These are phyloP conservation scores for Cyberlindnera lachancei DNA, from an alignment of 805 yeast genomes.

Conservation along the genomic window DNA sequence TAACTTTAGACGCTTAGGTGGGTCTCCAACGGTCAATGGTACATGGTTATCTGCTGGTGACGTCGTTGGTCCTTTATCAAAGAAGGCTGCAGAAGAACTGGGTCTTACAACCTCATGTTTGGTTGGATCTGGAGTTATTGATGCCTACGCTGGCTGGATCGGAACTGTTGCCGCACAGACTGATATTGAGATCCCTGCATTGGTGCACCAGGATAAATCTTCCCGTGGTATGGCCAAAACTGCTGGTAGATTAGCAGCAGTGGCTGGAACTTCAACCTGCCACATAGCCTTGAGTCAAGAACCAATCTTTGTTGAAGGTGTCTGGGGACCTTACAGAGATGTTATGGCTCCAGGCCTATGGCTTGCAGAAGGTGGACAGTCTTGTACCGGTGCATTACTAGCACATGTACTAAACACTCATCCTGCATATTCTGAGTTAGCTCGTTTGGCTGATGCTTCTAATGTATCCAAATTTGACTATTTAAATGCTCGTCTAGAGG, in stretches of 20 bases:
- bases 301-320: constrained; percentile 88
- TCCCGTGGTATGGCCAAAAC: constrained; percentile 47
- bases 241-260: constrained; percentile 88
- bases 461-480: constrained; percentile 74
- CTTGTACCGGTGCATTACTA: constrained; percentile 90
- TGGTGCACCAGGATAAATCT: constrained; percentile 41
- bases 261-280: constrained; percentile 97
- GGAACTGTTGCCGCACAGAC: constrained; percentile 95
- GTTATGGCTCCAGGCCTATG: constrained; percentile 85
- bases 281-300: constrained; percentile 82
- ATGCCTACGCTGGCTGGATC: constrained; percentile 98
- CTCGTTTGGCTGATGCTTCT: constrained; percentile 58
- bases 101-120: constrained; percentile 75
- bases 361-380: constrained; percentile 99
- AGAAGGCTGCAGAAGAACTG: constrained; percentile 66
- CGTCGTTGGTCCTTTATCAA: constrained; percentile 65
- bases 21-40: constrained; percentile 68
- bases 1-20: constrained; percentile 76
- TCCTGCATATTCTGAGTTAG: constrained; percentile 76
- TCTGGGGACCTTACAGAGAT: constrained; percentile 98
- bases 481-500: constrained; percentile 68
- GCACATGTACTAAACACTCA: constrained; percentile 84
- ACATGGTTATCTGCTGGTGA: constrained; percentile 83
- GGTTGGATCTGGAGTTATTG: constrained; percentile 95
- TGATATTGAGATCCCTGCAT: constrained; percentile 43